Conservation (phyloP, 2,329 filamentous ascomycete species). For the Clarireedia paspali region DNA sequence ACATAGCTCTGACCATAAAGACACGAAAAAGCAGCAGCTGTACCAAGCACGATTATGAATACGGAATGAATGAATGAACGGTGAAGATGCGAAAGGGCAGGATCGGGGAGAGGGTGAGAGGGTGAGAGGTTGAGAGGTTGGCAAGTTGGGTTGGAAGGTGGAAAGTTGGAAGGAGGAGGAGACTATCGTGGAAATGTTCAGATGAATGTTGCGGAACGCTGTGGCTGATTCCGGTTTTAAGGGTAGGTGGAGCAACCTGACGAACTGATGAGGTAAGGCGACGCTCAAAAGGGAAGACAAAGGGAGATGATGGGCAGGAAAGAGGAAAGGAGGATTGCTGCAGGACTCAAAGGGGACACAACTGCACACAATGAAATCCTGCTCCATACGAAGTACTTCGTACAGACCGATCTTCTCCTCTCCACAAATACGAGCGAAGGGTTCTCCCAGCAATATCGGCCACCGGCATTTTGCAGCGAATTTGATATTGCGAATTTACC, state of each 20-base stretch:
- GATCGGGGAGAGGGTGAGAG: neutral
- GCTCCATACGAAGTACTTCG: neutral
- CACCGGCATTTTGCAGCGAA: neutral
- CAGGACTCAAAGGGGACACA: too few relatives aligned
- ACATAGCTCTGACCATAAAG: conserved; percentile 4
- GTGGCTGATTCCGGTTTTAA: conserved; percentile 6
- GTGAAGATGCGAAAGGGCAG: neutral
- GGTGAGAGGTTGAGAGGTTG: neutral
- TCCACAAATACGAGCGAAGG: neutral
- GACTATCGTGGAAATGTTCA: conserved; percentile 2
- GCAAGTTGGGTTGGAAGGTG: neutral
- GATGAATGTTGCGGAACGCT: conserved; percentile 5
- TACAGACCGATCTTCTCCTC: neutral
- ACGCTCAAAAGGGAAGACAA: neutral
- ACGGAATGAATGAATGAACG: neutral
- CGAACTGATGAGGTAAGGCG: neutral
- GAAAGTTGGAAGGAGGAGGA: neutral
- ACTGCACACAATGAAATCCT: too few relatives aligned
- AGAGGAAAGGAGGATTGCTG: neutral
- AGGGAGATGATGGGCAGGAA: too few relatives aligned
- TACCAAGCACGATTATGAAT: neutral
- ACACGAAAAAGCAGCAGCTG: neutral
- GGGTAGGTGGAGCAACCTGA: neutral
- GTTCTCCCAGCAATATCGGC: neutral
- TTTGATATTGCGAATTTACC: neutral